Evolutionary conservation across 352 stramenopile genomes (phyloP), one percentile per base, ranked within the genome.

Genomic region (Phytophthora megakarya): DNA sequence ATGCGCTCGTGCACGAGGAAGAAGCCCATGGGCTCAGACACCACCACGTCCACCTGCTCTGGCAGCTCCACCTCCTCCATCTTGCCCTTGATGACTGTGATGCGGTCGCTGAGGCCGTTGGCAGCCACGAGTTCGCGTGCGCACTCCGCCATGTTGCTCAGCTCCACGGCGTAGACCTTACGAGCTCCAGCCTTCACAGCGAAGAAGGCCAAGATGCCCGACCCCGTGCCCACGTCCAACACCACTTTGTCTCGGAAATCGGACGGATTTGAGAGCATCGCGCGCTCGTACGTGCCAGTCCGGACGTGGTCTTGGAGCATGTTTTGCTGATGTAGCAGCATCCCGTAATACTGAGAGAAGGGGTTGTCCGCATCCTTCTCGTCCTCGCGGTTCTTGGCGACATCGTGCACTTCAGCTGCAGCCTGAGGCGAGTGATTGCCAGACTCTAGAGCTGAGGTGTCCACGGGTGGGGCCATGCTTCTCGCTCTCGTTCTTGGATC

Each of bases 11-110:
- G 90, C 37, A 99, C 86, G 22, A 99, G 90, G 70, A 99, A 99
- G 78, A 99, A 99, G 21, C 98, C 98, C 98, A 99, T 99, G 81
- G 97, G 98, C 80, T 99, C 97, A 3, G 93, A 98, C 18, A 99
- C 93, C 26, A 99, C 98, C 51, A 99, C 96, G 73, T 99, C 98
- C 6, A 99, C 97, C 50, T 85, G 87, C 54, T 98, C 93, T 0
- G 97, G 95, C 23, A 99, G 79, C 63, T 97, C 67, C 23, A 99
- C 87, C 8, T 98, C 93, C 76, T 99, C 98, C 60, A 99, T 97
- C 57, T 98, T 97, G 42, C 96, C 92, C 69, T 99, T 92, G 69
- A 99, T 96, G 15, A 99, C 97, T 10, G 95, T 95, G 32, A 99
- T 97, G 54, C 98, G 94, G 67, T 99, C 84, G 52, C 83, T 75